Base-by-base conservation (phyloP, 345 rosid species). In the Arabis alpina region DNA sequence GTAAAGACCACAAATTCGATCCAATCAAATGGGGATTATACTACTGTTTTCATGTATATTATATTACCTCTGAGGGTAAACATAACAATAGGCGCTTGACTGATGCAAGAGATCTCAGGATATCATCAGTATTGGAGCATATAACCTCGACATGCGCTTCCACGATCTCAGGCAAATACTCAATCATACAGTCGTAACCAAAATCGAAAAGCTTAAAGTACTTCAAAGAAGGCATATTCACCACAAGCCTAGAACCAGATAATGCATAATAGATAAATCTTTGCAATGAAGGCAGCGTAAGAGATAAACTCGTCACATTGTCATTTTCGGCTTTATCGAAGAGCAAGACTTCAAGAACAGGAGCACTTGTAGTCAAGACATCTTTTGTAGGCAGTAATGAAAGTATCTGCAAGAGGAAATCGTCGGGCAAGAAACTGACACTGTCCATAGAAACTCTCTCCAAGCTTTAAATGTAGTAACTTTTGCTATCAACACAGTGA, bases 331-430 rank as follows among this genome's bases (percentile, higher is more conserved):
- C 2, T 57, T 47, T 30, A 12, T 7, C 13, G 34, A 60, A 7
- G 1, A 40, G 2, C 65, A 60, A 27, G 24, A 3, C 39, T 42
- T 60, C 51, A 60, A 60, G 64, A 60, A 42, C 6, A 24, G 50
- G 64, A 66, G 41, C 4, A 66, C 30, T 37, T 2, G 71, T 66
- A 30, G 16, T 28, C 39, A 42, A 55, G 30, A 52, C 61, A 15
- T 54, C 71, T 66, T 66, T 66, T 11, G 71, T 54, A 42, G 30
- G 71, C 42, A 54, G 61, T 52, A 53, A 6, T 42, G 71, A 66
- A 30, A 66, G 71, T 53, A 66, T 54, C 2, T 42, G 53, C 52
- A 66, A 13, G 16, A 66, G 2, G 61, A 54, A 54, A 66, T 66
- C 61, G 54, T 54, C 14, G 2, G 71, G 61, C 7, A 66, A 32